Evolutionary conservation across 805 yeast species (phyloP).

Genomic region (Metschnikowia cubensis): DNA sequence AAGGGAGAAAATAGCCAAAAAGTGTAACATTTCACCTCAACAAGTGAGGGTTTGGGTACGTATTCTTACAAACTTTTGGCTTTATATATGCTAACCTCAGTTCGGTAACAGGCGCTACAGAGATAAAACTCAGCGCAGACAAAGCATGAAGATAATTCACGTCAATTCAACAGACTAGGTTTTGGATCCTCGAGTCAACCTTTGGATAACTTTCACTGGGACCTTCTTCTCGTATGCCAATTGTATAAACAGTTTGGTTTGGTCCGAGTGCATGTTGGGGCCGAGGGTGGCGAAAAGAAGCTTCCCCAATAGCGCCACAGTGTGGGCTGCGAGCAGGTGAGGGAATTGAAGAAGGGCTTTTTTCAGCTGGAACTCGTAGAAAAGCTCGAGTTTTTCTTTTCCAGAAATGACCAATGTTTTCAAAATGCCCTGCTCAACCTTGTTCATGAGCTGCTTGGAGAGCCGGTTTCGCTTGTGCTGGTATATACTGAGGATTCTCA

Average conservation of each 20-base stretch:
- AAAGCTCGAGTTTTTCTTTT: constrained; percentile 18
- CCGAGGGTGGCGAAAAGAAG: constrained; percentile 10
- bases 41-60: no score
- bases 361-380: constrained; percentile 18
- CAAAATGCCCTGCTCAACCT: constrained; percentile 29
- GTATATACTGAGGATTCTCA: constrained; percentile 24
- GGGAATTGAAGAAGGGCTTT: constrained; percentile 20
- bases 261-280: constrained; percentile 14
- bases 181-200: constrained; percentile 28
- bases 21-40: no score
- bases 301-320: constrained; percentile 13
- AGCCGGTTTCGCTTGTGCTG: constrained; percentile 19
- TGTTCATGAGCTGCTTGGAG: constrained; percentile 17
- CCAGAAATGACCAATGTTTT: constrained; percentile 14
- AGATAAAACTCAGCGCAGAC: no score
- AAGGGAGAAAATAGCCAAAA: no score
- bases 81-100: no score
- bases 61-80: no score
- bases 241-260: constrained; percentile 11
- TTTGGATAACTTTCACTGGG: constrained; percentile 4
- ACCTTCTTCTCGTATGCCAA: constrained; percentile 9
- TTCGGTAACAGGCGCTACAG: no score
- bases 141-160: no score
- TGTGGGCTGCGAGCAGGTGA: constrained; percentile 10
- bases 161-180: no score